These are phyloP conservation scores for Cercospora citrullina DNA, from an alignment of 2,329 filamentous ascomycete species.

Conservation along the genomic window DNA sequence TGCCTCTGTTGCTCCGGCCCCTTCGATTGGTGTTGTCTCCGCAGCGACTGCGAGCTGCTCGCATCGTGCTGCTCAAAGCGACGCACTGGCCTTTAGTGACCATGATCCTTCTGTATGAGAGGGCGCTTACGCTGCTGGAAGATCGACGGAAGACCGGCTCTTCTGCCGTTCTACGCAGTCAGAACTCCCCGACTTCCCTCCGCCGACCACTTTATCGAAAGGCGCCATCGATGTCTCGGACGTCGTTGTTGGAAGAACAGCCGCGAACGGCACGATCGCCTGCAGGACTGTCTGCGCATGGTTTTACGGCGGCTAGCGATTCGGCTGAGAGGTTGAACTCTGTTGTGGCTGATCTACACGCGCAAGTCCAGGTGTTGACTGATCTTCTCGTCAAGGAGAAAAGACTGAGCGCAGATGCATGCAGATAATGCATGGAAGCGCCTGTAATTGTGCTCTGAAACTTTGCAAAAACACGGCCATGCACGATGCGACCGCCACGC, in stretches of 20 bases:
- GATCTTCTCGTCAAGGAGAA: slow-evolving; percentile 22
- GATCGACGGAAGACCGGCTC: slow-evolving; percentile 23
- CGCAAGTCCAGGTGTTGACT: slow-evolving; percentile 27
- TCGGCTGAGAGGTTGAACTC: slow-evolving; percentile 22
- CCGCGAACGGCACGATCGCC: slow-evolving; percentile 25
- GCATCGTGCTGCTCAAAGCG: slow-evolving; percentile 59
- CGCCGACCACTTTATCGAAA: slow-evolving; percentile 26
- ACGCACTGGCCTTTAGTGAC: slow-evolving; percentile 68
- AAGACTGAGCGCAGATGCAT: slow-evolving; percentile 7
- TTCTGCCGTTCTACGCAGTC: slow-evolving; percentile 18
- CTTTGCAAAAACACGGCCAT: slow-evolving; percentile 8
- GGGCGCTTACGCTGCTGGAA: slow-evolving; percentile 33
- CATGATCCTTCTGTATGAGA: slow-evolving; percentile 69
- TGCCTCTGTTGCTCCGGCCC: slow-evolving; percentile 72
- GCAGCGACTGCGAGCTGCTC: slow-evolving; percentile 61
- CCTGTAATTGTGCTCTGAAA: slow-evolving; percentile 5
- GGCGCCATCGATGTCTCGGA: slow-evolving; percentile 19
- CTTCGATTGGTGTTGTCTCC: slow-evolving; percentile 67
- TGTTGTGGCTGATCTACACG: slow-evolving; percentile 28
- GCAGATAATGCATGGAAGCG: slow-evolving; percentile 15
- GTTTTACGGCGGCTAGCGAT: slow-evolving; percentile 11
- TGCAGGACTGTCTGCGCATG: slow-evolving; percentile 17
- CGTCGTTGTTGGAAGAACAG: slow-evolving; percentile 23
- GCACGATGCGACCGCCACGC: slow-evolving; percentile 2
- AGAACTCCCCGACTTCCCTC: slow-evolving; percentile 23